A percentile compares a stretch with the other conserved stretches of the same genome.
Evolutionary conservation across 441 rosid genomes (phyloP).

Genomic region (Daphne laureola): DNA sequence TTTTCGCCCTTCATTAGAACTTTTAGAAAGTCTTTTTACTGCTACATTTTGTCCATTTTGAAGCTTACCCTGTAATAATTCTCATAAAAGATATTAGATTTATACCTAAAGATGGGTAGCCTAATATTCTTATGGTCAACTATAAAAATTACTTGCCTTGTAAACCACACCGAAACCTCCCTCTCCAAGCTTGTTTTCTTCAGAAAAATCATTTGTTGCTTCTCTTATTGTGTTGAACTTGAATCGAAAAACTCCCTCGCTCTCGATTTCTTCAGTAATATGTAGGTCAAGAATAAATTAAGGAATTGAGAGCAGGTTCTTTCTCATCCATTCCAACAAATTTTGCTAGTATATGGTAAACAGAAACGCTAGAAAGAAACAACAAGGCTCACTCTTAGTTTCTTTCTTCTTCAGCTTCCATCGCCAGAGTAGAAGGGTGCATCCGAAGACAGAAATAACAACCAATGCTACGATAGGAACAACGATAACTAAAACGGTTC

Average conservation of each 20-base stretch:
- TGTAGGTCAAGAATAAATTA: neutral
- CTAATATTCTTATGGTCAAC: too few relatives aligned
- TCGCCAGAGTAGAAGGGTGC: neutral
- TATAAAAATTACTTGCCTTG: constrained; percentile 13
- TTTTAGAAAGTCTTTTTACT: too few relatives aligned
- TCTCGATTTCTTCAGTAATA: neutral
- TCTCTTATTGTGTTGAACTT: constrained; percentile 3
- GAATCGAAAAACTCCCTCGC: neutral
- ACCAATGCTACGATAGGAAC: neutral
- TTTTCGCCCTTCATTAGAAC: neutral
- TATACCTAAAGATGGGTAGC: too few relatives aligned
- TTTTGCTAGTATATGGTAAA: too few relatives aligned
- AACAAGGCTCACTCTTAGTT: neutral
- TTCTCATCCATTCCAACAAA: neutral
- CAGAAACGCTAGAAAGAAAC: neutral
- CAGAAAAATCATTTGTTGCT: constrained; percentile 18
- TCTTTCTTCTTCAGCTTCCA: neutral
- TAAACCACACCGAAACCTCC: constrained; percentile 22
- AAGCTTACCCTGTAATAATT: too few relatives aligned
- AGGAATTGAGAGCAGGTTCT: neutral
- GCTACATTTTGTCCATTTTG: too few relatives aligned
- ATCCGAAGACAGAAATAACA: neutral
- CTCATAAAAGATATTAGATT: too few relatives aligned
- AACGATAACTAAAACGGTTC: neutral
- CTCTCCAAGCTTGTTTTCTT: constrained; percentile 18